Conservation (phyloP, 78 protist genomes). For the Speleostelium caveatum region DNA sequence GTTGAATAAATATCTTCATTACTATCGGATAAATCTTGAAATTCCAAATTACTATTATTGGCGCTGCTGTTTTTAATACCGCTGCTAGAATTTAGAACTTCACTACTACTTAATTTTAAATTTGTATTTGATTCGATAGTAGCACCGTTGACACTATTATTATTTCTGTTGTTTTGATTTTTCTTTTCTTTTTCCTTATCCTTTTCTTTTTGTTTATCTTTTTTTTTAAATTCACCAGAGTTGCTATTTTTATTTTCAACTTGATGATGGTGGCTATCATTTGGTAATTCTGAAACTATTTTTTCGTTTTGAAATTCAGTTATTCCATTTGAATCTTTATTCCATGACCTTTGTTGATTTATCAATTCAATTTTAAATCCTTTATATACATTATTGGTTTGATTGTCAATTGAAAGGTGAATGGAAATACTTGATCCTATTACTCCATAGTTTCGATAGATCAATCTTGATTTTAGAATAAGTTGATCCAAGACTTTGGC, state of each 20-base stretch:
- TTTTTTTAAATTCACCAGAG: neutral
- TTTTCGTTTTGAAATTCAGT: neutral
- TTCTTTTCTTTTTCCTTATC: neutral
- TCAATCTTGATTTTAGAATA: slow-evolving; percentile 29
- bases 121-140: neutral
- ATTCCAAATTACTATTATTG: neutral
- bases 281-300: neutral
- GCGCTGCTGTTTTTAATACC: neutral
- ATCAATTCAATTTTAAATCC: slow-evolving; percentile 29
- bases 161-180: neutral
- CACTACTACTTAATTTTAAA: neutral
- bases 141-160: too few species aligned
- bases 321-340: neutral
- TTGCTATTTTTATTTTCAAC: slow-evolving; percentile 5
- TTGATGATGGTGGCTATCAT: neutral
- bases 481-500: neutral
- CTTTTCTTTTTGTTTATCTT: neutral
- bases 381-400: slow-evolving; percentile 19
- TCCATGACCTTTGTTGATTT: slow-evolving; percentile 34
- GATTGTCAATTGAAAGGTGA: slow-evolving; percentile 22
- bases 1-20: neutral
- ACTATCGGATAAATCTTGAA: neutral
- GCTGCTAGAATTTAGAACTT: neutral
- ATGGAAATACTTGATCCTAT: slow-evolving; percentile 33
- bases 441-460: slow-evolving; percentile 11